Base-by-base conservation (phyloP, 2,329 filamentous ascomycete genomes). In the Pestalotiopsis fici region DNA sequence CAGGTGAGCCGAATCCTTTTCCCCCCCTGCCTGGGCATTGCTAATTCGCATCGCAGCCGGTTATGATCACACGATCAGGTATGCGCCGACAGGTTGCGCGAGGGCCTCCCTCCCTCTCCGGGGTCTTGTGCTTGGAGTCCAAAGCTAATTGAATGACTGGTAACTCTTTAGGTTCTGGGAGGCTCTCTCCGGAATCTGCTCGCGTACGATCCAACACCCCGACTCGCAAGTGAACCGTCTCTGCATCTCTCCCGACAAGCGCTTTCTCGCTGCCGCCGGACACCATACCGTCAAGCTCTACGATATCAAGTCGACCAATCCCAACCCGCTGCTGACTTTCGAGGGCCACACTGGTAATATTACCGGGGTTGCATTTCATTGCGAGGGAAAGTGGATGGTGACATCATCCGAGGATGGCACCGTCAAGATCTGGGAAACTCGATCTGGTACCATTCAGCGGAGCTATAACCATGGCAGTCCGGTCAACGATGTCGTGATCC, bases 331-430 rank as follows among this genome's bases (percentile, higher is more conserved):
- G 27, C 89, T 98, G 75, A 95, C 92, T 23, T 98, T 99, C 75
- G 95, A 98, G 78, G 96, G 96, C 55, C 96, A 99, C 82, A 96
- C 93, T 13, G 94, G 91, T 72, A 99, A 99, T 76, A 91, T 99
- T 77, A 99, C 96, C 0, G 96, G 96, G 56, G 93, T 99, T 59
- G 95, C 95, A 12, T 99, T 99, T 78, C 96, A 99, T 80, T 98
- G 95, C 79, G 96, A 99, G 80, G 95, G 95, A 12, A 99, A 99
- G 83, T 99, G 96, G 96, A 98, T 99, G 93, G 96, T 98, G 21
- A 99, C 96, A 11, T 97, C 93, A 79, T 97, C 93, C 59, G 96
- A 99, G 80, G 96, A 99, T 77, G 93, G 95, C 74, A 97, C 94
- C 0, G 95, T 98, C 76, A 97, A 97, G 85, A 97, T 98, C 71